Evolutionary conservation across 176 grass and related monocot genomes (phyloP).

Genomic region (Oryza brachyantha): DNA sequence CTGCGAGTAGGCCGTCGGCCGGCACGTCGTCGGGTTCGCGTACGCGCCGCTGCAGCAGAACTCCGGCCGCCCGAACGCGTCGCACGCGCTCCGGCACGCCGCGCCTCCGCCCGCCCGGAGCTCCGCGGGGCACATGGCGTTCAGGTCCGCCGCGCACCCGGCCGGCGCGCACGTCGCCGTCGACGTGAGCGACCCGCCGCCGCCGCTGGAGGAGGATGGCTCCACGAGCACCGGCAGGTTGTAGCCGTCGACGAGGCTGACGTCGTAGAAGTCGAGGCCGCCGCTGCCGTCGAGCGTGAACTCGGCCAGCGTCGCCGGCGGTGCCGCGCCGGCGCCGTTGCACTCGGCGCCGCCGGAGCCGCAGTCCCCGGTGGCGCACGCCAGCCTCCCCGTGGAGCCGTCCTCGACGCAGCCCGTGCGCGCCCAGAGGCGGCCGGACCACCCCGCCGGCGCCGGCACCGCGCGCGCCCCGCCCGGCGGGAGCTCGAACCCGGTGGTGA

Average conservation of each 20-base stretch:
- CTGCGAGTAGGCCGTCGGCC: conserved; percentile 70
- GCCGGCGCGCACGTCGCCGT: conserved; percentile 48
- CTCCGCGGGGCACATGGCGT: conserved; percentile 75
- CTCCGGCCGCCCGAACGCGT: conserved; percentile 67
- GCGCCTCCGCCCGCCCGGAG: conserved; percentile 54
- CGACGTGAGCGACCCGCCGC: background rate
- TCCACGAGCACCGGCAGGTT: conserved; percentile 84
- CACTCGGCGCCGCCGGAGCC: conserved; percentile 73
- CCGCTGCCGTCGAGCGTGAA: conserved; percentile 72
- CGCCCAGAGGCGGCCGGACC: conserved; percentile 87
- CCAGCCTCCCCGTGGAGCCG: conserved; percentile 30
- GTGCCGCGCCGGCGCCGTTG: conserved; percentile 59
- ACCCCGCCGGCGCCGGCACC: conserved; percentile 58
- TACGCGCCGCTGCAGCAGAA: conserved; percentile 85
- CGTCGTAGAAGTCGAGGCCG: conserved; percentile 87
- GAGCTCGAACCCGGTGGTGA: conserved; percentile 78
- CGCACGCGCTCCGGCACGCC: conserved; percentile 84
- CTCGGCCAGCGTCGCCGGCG: conserved; percentile 84
- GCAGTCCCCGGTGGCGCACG: conserved; percentile 80
- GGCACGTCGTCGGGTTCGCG: conserved; percentile 68
- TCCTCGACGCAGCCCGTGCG: conserved; percentile 64
- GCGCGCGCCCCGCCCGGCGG: conserved; percentile 39
- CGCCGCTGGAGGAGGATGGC: background rate
- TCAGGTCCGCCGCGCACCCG: conserved; percentile 81
- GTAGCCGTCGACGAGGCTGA: conserved; percentile 90